A percentile compares a stretch with the other conserved stretches of the same genome.
Conservation (phyloP, 129 eudicot species). For the Tagetes patula region DNA sequence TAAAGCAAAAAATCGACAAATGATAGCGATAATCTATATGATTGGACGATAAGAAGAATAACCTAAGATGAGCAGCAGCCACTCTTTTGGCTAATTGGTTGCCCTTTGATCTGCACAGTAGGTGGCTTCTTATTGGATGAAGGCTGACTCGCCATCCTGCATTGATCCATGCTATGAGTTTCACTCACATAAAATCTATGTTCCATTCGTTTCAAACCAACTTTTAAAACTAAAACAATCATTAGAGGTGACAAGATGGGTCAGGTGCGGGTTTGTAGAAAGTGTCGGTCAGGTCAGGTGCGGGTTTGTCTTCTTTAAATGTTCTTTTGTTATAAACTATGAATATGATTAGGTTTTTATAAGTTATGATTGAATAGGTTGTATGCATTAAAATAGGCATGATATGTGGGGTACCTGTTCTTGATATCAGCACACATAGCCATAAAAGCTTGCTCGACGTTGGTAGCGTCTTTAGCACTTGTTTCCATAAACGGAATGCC, state of each 20-base stretch:
- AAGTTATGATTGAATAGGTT: neutral
- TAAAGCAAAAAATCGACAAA: constrained; percentile 1
- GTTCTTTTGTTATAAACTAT: neutral
- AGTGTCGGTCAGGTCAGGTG: neutral
- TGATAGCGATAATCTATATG: constrained; percentile 16
- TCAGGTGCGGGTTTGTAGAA: neutral
- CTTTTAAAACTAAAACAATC: neutral
- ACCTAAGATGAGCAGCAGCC: constrained; percentile 69
- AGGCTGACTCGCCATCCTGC: constrained; percentile 81
- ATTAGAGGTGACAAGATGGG: neutral
- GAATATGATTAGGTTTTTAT: neutral
- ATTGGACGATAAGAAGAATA: neutral
- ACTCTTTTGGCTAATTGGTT: constrained; percentile 62
- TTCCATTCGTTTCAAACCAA: constrained; percentile 8
- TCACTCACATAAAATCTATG: constrained; percentile 10
- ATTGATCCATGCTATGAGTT: constrained; percentile 7
- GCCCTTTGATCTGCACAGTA: constrained; percentile 71
- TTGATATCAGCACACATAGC: constrained; percentile 84
- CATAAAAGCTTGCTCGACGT: constrained; percentile 89
- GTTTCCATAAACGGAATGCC: constrained; percentile 91
- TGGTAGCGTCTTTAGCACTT: constrained; percentile 80
- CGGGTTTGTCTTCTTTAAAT: neutral
- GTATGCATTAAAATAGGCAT: neutral
- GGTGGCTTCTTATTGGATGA: constrained; percentile 63
- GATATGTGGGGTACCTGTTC: constrained; percentile 49